Evolutionary conservation across 2,329 filamentous ascomycete genomes (phyloP).

Genomic region (Cryphonectria radicalis): DNA sequence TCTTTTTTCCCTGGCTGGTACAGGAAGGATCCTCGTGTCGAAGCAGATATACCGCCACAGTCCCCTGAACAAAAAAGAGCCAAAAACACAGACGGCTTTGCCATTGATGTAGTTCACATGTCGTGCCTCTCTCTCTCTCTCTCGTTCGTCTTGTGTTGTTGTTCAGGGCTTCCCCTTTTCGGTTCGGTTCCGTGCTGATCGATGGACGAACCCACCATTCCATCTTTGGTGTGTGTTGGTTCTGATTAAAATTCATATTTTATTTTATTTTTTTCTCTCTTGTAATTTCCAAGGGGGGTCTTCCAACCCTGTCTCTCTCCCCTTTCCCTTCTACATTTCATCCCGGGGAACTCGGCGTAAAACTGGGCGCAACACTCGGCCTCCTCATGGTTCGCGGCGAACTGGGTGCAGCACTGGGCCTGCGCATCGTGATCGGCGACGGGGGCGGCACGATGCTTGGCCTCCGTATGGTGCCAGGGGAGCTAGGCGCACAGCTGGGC

Average conservation of each 20-base stretch:
- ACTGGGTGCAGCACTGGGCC: slow-evolving; percentile 8
- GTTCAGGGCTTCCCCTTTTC: not conserved
- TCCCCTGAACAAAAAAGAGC: not conserved
- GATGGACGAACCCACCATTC: not conserved
- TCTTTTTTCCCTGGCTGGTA: not conserved
- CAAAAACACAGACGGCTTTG: not conserved
- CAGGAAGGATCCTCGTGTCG: not conserved
- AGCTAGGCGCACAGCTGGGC: slow-evolving; percentile 10
- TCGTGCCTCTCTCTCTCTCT: no score
- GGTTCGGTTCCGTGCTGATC: not conserved
- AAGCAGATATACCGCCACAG: not conserved
- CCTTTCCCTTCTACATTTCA: not conserved
- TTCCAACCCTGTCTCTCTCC: no score
- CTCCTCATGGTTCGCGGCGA: slow-evolving; percentile 2
- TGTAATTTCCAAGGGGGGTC: not conserved
- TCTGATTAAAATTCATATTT: not conserved
- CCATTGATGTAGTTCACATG: not conserved
- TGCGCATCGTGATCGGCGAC: not conserved
- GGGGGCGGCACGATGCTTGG: not conserved
- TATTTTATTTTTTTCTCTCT: not conserved
- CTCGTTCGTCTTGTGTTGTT: not conserved
- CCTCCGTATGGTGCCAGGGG: not conserved
- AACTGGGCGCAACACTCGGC: slow-evolving; percentile 10
- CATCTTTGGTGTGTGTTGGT: not conserved
- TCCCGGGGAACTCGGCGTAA: slow-evolving; percentile 10